Conservation (phyloP, 2,329 filamentous ascomycete species). For the Fusarium protoensiforme region DNA sequence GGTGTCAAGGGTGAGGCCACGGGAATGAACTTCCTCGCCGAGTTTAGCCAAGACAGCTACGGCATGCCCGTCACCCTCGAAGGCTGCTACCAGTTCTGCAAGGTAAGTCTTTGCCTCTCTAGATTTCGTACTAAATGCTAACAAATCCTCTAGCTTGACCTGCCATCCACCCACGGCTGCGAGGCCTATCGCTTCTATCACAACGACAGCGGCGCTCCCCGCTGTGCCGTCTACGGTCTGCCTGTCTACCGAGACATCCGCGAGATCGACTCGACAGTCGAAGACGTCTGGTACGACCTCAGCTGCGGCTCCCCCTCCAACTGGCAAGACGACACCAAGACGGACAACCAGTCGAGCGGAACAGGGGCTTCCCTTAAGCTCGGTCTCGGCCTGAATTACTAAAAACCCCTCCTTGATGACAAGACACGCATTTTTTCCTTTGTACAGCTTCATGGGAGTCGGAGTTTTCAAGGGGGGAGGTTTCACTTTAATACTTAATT, state of each 20-base stretch:
- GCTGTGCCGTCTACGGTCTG: slow-evolving; percentile 51
- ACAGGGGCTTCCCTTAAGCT: slow-evolving; percentile 1
- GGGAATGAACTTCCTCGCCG: slow-evolving; percentile 52
- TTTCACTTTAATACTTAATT: slow-evolving; percentile 33
- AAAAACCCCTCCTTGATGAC: slow-evolving; percentile 4
- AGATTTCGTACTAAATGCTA: neutral
- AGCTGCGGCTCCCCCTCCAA: slow-evolving; percentile 49
- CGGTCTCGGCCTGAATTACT: slow-evolving; percentile 9
- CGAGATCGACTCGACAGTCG: slow-evolving; percentile 43
- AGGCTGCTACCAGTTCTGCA: slow-evolving; percentile 57
- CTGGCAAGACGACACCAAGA: neutral
- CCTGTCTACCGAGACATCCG: slow-evolving; percentile 44
- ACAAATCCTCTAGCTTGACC: slow-evolving; percentile 42
- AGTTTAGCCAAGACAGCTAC: slow-evolving; percentile 50
- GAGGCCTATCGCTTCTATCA: slow-evolving; percentile 51
- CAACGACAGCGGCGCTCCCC: slow-evolving; percentile 44
- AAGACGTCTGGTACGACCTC: slow-evolving; percentile 51
- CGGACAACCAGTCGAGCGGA: neutral
- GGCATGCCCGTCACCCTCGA: slow-evolving; percentile 50
- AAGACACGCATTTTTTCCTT: slow-evolving; percentile 10
- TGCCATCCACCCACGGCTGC: slow-evolving; percentile 47
- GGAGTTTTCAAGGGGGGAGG: slow-evolving; percentile 17
- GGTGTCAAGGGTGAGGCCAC: slow-evolving; percentile 51
- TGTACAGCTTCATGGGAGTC: slow-evolving; percentile 23
- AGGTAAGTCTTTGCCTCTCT: slow-evolving; percentile 38